Conservation (phyloP, 2,329 filamentous ascomycete genomes). For the Fusarium penzigii region DNA sequence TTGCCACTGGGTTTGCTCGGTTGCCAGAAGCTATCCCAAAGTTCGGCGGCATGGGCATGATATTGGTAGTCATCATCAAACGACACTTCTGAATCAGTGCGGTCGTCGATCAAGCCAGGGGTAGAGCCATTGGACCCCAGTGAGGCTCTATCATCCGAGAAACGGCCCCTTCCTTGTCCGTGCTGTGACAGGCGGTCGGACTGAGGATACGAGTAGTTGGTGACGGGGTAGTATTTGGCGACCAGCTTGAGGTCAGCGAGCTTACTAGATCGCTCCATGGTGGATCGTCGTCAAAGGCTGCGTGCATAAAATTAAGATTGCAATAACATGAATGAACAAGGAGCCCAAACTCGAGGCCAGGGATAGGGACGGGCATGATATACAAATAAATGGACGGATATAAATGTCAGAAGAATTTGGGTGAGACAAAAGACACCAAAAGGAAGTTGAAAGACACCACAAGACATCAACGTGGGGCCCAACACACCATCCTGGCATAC, state of each 20-base stretch:
- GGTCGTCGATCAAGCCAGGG: constrained; percentile 53
- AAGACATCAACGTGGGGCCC: constrained; percentile 29
- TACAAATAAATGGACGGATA: constrained; percentile 28
- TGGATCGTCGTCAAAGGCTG: constrained; percentile 18
- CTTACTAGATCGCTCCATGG: constrained; percentile 40
- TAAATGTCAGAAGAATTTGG: constrained; percentile 22
- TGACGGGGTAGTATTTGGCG: constrained; percentile 41
- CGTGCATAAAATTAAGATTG: constrained; percentile 20
- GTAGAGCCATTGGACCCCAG: constrained; percentile 47
- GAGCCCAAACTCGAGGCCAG: constrained; percentile 16
- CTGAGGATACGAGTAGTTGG: constrained; percentile 44
- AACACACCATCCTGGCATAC: constrained; percentile 20
- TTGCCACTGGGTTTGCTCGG: constrained; percentile 13
- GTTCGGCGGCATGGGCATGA: constrained; percentile 43
- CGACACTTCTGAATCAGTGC: constrained; percentile 51
- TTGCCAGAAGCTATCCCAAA: constrained; percentile 56
- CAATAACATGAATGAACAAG: constrained; percentile 22
- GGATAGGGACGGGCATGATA: constrained; percentile 31
- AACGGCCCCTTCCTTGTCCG: constrained; percentile 20
- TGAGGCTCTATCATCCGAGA: constrained; percentile 41
- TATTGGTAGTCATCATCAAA: constrained; percentile 53
- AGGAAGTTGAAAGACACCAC: not conserved
- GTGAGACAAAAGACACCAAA: not conserved
- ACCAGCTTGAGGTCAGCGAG: constrained; percentile 41
- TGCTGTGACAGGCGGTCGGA: constrained; percentile 17